Conservation (phyloP, 169 alveolate genomes). For the Plasmodium inui region DNA sequence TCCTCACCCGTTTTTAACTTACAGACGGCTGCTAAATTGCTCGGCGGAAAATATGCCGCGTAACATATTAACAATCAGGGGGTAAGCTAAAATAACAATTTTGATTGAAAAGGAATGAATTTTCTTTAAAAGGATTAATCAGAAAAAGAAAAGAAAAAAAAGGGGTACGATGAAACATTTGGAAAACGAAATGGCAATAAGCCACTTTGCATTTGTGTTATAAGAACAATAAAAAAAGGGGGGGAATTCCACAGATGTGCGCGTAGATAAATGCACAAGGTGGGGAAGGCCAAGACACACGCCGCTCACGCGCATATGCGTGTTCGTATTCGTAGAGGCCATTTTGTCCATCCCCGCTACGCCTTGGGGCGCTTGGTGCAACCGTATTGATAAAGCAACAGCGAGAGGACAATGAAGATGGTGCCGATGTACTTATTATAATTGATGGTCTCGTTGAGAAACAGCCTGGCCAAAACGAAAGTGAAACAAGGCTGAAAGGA, state of each 20-base stretch:
- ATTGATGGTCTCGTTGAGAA: slow-evolving; percentile 76
- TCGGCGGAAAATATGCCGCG: background rate
- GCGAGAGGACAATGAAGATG: slow-evolving; percentile 59
- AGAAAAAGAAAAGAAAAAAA: slow-evolving; percentile 1
- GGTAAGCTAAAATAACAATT: background rate
- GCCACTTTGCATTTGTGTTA: background rate
- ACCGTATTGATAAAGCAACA: slow-evolving; percentile 67
- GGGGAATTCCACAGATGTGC: background rate
- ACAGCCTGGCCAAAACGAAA: slow-evolving; percentile 72
- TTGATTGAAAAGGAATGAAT: background rate
- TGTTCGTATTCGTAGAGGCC: background rate
- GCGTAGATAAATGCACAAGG: background rate
- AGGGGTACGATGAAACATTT: background rate
- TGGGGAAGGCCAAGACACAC: background rate
- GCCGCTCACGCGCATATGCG: background rate
- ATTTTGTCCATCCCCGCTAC: background rate
- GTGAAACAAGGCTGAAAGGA: slow-evolving; percentile 79
- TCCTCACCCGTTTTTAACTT: background rate
- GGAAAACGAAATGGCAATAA: background rate
- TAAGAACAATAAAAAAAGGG: background rate
- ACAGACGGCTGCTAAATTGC: background rate
- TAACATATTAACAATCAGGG: background rate
- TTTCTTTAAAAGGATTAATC: background rate
- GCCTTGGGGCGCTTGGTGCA: slow-evolving; percentile 1
- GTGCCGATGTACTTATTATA: slow-evolving; percentile 74